These are phyloP conservation scores for Garcileccinum viscosum DNA, from an alignment of 1,284 basidiomycete genomes.

Conservation along the genomic window DNA sequence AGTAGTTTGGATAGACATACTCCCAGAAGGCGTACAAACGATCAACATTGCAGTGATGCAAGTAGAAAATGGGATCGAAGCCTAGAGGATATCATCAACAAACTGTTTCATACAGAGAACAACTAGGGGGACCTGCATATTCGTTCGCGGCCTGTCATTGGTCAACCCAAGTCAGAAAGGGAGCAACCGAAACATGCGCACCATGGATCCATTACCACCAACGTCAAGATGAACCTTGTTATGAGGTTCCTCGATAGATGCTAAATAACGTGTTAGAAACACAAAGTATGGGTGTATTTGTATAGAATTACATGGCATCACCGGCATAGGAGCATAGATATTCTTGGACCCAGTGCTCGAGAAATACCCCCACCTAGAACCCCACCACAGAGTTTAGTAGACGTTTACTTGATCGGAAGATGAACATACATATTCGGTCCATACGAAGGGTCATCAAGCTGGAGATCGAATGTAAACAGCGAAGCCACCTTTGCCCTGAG, in stretches of 20 bases:
- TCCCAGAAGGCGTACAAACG: slow-evolving; percentile 28
- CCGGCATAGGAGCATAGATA: slow-evolving; percentile 8
- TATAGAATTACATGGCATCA: slow-evolving; percentile 22
- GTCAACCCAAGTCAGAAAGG: neutral
- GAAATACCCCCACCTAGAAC: slow-evolving; percentile 27
- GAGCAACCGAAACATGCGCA: neutral
- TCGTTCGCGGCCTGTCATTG: slow-evolving; percentile 12
- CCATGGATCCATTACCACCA: slow-evolving; percentile 24
- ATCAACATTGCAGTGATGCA: slow-evolving; percentile 27
- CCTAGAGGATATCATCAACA: neutral
- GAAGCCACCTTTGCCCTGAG: slow-evolving; percentile 20
- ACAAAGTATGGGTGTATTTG: no score
- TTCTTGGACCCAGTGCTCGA: slow-evolving; percentile 1
- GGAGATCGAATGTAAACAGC: slow-evolving; percentile 19
- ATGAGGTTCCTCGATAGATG: slow-evolving; percentile 21
- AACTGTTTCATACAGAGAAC: neutral
- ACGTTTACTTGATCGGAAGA: neutral
- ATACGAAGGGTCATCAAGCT: slow-evolving; percentile 13
- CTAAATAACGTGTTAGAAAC: slow-evolving; percentile 14
- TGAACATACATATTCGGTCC: slow-evolving; percentile 23
- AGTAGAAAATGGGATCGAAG: slow-evolving; percentile 25
- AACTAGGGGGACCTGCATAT: slow-evolving; percentile 24
- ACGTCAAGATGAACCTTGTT: slow-evolving; percentile 22
- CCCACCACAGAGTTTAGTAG: neutral
- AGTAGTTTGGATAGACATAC: slow-evolving; percentile 24